Percentiles rank a stretch among this genome's conserved stretches.
Evolutionary conservation across 345 rosid genomes (phyloP).

Genomic region (Psidium guajava): DNA sequence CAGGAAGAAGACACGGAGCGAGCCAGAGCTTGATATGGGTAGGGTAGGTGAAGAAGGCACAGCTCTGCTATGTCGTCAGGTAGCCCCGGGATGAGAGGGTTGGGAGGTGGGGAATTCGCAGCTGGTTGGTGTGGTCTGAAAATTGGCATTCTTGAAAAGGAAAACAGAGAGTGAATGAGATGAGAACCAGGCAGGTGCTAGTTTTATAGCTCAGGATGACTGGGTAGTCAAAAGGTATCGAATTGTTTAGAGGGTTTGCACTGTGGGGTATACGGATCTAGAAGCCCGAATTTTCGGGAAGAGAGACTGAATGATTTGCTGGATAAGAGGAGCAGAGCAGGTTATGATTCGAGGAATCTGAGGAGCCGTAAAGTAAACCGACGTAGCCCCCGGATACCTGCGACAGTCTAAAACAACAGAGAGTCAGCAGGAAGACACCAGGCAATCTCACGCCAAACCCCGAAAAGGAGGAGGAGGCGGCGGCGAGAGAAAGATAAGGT

Average conservation of each 20-base stretch:
- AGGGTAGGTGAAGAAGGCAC: conserved; percentile 59
- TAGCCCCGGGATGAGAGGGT: conserved; percentile 55
- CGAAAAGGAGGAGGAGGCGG: not conserved
- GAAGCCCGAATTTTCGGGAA: not conserved
- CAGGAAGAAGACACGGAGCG: conserved; percentile 64
- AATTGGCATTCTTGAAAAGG: not conserved
- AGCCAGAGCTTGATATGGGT: conserved; percentile 40
- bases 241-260: not conserved
- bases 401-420: not conserved
- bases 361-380: not conserved
- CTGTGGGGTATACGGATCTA: not conserved
- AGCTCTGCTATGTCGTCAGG: conserved; percentile 58
- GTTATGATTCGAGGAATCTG: not conserved
- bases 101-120: not conserved
- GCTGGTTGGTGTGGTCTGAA: not conserved
- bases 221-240: not conserved
- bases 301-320: not conserved
- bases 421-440: not conserved
- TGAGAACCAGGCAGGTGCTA: not conserved
- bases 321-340: not conserved
- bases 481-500: not conserved
- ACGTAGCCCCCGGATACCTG: not conserved
- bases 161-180: not conserved
- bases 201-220: not conserved
- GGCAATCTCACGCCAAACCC: not conserved